A percentile compares a stretch with the other conserved stretches of the same genome.
Conservation (phyloP, 768 basidiomycete genomes). For the Porpolomopsis calyptriformis region DNA sequence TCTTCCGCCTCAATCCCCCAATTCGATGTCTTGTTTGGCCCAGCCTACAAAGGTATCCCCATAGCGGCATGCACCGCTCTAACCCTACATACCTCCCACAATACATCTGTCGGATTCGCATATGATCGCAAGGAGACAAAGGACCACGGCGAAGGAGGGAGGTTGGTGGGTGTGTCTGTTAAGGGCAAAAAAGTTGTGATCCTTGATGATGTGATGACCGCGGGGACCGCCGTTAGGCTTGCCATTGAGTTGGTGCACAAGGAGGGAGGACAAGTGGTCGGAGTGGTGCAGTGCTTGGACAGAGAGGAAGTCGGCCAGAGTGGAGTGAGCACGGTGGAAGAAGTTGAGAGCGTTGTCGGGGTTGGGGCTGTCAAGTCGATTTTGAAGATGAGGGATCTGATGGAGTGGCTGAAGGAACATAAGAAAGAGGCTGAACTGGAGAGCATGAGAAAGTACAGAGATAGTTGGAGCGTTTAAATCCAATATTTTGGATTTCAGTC, state of each 20-base stretch:
- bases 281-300: conserved; percentile 83
- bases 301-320: conserved; percentile 76
- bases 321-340: conserved; percentile 62
- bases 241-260: conserved; percentile 64
- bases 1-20: conserved; percentile 24
- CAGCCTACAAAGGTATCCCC: conserved; percentile 95
- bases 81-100: conserved; percentile 56
- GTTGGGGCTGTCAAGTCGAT: conserved; percentile 65
- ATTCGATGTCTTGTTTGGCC: conserved; percentile 87
- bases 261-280: conserved; percentile 74
- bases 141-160: conserved; percentile 92
- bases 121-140: conserved; percentile 96
- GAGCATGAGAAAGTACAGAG: conserved; percentile 68
- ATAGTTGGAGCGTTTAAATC: conserved; percentile 46
- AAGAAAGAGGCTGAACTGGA: conserved; percentile 53
- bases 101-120: conserved; percentile 61
- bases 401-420: conserved; percentile 62
- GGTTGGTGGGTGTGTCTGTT: conserved; percentile 79
- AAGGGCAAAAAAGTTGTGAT: conserved; percentile 74
- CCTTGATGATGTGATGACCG: conserved; percentile 94
- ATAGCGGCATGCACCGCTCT: conserved; percentile 81
- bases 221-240: conserved; percentile 77
- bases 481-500: too few species aligned
- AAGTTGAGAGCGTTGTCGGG: conserved; percentile 68
- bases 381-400: conserved; percentile 75